Evolutionary conservation across 257 asterid species (phyloP), one percentile per base, ranked within the genome.

Genomic region (Knoxia roxburghii): DNA sequence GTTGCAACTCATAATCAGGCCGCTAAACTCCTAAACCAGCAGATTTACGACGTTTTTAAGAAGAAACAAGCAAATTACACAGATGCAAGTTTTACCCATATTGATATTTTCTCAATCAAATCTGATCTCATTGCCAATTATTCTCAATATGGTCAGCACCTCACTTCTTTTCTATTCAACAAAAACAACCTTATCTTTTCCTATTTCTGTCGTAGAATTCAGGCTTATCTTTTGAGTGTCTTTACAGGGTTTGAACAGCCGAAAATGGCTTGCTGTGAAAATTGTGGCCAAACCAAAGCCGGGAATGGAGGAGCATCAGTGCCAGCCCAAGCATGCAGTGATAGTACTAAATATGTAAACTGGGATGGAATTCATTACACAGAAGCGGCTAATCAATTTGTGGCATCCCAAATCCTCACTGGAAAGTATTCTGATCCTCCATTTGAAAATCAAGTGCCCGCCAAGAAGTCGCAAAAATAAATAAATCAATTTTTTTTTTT

Each of bases 311-410:
- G 96, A 73, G 90, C 76, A 67, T 76, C 84, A 17, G 75, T 88
- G 32, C 84, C 96, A 7, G 96, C 83, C 61, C 85, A 78, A 85
- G 93, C 88, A 57, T 93, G 99, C 80, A 79, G 71, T 69, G 96
- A 90, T 75, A 81, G 80, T 17, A 88, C 86, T 24, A 89, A 84
- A 57, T 84, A 88, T 70, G 81, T 93, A 64, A 93, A 80, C 75
- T 90, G 96, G 97, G 97, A 93, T 75, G 99, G 97, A 13, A 86
- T 90, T 76, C 97, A 93, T 75, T 86, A 90, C 81, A 88, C 97
- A 4, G 99, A 92, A 70, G 92, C 96, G 49, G 98, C 97, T 59
- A 89, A 89, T 67, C 90, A 86, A 70, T 83, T 83, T 68, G 95
- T 86, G 29, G 85, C 89, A 35, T 76, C 87, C 17, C 90, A 88